These are phyloP conservation scores for Neostapfia colusana DNA, from an alignment of 176 grass and related monocot genomes.

Conservation along the genomic window DNA sequence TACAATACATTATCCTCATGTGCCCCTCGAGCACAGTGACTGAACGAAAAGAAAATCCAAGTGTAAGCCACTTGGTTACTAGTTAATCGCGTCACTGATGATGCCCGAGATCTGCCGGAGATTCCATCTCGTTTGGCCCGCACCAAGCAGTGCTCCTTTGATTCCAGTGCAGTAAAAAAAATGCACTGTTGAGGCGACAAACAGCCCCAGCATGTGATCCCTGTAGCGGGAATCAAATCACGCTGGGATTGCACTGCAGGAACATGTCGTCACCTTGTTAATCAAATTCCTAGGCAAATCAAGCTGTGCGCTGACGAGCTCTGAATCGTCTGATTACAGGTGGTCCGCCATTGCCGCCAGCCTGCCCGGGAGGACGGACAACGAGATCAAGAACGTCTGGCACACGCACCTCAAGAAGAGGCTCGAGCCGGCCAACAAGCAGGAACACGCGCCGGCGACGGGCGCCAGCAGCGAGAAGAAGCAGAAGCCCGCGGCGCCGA, in stretches of 20 bases:
- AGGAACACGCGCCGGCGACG: conserved; percentile 17
- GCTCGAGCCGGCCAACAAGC: conserved; percentile 22
- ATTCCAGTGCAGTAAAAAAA: conserved; percentile 39
- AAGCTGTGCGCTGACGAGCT: conserved; percentile 15
- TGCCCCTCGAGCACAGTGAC: conserved; percentile 15
- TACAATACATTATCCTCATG: conserved; percentile 31
- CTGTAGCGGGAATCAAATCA: conserved; percentile 42
- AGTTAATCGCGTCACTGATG: conserved; percentile 42
- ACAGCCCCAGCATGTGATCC: background rate
- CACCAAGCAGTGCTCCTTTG: background rate
- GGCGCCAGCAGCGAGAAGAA: conserved; percentile 13
- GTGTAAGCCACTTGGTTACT: conserved; percentile 29
- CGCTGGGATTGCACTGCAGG: conserved; percentile 18
- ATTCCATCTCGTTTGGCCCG: conserved; percentile 43
- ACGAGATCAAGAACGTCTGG: conserved; percentile 97
- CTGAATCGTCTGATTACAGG: conserved; percentile 31
- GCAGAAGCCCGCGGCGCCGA: conserved; percentile 16
- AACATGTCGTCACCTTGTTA: background rate
- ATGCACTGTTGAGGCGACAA: background rate
- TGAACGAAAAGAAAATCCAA: conserved; percentile 9
- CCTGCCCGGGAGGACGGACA: conserved; percentile 78
- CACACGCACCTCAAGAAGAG: conserved; percentile 93
- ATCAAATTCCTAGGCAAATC: background rate
- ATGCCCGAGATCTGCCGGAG: conserved; percentile 42
- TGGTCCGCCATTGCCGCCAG: conserved; percentile 85